Conservation (phyloP, 169 alveolate genomes). For the Eimeria maxima region DNA sequence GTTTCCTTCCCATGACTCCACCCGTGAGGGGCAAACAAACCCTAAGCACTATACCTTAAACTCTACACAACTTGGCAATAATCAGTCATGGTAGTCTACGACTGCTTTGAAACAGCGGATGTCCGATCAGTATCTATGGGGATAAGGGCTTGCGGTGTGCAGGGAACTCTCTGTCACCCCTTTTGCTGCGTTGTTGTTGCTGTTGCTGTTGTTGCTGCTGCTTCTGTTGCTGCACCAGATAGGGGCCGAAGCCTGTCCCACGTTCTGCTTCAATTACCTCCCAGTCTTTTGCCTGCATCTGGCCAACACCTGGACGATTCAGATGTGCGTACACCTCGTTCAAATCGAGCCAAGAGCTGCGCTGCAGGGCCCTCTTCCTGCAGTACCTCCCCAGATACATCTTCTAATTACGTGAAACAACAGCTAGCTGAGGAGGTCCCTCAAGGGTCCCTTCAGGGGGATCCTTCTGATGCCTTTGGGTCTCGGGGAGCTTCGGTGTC, state of each 20-base stretch:
- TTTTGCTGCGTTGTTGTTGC: neutral
- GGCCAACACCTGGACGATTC: neutral
- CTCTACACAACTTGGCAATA: neutral
- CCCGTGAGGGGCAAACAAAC: neutral
- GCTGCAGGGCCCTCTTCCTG: slow-evolving; percentile 8
- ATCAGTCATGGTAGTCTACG: neutral
- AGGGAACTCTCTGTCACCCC: too few relatives aligned
- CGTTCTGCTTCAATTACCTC: neutral
- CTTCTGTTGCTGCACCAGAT: neutral
- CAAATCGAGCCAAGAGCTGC: neutral
- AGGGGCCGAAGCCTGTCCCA: slow-evolving; percentile 13
- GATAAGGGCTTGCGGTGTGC: too few relatives aligned
- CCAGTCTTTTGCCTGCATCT: neutral
- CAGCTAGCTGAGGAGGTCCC: neutral
- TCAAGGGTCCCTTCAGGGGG: neutral
- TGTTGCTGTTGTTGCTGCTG: slow-evolving; percentile 15
- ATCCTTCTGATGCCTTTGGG: neutral
- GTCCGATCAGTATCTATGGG: neutral
- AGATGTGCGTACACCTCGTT: slow-evolving; percentile 49
- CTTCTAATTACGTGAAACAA: neutral
- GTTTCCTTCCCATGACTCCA: neutral
- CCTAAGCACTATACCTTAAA: neutral
- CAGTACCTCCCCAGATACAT: neutral
- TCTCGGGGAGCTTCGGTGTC: neutral
- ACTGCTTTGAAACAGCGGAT: neutral